Base-by-base conservation (phyloP, 192 early-diverging fungal species). In the Diversispora epigaea region DNA sequence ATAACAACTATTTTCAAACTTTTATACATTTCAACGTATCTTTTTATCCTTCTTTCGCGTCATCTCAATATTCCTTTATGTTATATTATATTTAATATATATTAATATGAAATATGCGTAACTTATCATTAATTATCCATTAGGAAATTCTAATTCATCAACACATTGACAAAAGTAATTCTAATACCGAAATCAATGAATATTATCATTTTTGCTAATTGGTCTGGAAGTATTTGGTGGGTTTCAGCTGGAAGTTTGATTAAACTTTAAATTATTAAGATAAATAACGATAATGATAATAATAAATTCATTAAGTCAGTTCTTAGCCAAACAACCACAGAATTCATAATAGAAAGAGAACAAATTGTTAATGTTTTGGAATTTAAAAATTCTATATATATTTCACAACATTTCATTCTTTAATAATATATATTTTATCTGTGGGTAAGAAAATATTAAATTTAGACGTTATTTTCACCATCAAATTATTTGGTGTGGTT, bases 391-490 rank as follows among this genome's bases (percentile, higher is more conserved):
- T 79, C 77, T 46, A 8, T 69, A 19, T 82, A 15, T 17, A 52
- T 15, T 15, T 52, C 11, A 11, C 8, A 3, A 52, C 50, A 52
- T 52, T 80, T 70, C 86, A 90, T 77, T 84, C 84, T 14, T 73
- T 84, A 6, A 73, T 84, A 47, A 74, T 91, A 40, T 75, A 86
- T 46, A 73, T 79, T 15, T 80, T 93, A 10, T 89, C 89, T 45
- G 71, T 91, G 4, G 86, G 89, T 3, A 89, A 90, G 6, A 87
- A 86, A 9, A 67, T 88, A 14, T 79, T 90, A 62, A 81, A 90
- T 93, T 57, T 93, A 90, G 91, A 91, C 92, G 0, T 91, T 93
- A 8, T 93, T 93, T 76, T 93, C 92, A 65, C 92, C 92, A 91
- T 76, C 91, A 92, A 76, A 81, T 89, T 19, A 86, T 85, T 15